Conservation (phyloP, 2,329 filamentous ascomycete species). For the Plenodomus biglobosus region DNA sequence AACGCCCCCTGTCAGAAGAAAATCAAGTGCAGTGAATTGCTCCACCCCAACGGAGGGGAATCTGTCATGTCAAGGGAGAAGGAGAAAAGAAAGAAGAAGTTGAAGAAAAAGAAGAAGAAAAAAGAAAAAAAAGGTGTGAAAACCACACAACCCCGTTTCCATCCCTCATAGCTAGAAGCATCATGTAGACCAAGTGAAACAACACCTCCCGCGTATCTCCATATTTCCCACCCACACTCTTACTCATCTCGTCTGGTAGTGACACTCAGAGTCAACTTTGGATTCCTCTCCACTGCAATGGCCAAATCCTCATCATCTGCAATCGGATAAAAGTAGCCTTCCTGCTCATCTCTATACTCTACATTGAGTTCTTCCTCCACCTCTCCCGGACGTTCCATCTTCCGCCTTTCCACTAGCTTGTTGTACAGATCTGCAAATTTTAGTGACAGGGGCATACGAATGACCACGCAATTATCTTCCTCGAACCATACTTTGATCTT, state of each 20-base stretch:
- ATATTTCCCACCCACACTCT: background rate
- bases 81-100: no score
- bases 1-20: no score
- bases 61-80: no score
- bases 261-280: constrained; percentile 73
- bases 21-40: no score
- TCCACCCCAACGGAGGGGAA: no score
- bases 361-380: constrained; percentile 71
- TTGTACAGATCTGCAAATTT: constrained; percentile 75
- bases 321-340: constrained; percentile 72
- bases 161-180: no score
- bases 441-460: constrained; percentile 82
- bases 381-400: constrained; percentile 57
- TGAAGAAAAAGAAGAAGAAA: no score
- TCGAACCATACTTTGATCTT: constrained; percentile 97
- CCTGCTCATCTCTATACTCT: constrained; percentile 82
- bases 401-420: constrained; percentile 81
- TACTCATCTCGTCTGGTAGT: constrained; percentile 23
- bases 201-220: no score
- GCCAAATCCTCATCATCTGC: constrained; percentile 80
- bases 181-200: background rate
- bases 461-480: constrained; percentile 80
- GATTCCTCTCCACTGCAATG: constrained; percentile 76
- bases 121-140: no score
- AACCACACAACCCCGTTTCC: no score